Percentiles rank a stretch among this genome's conserved stretches.
Evolutionary conservation across 169 alveolate genomes (phyloP).

Genomic region (Plasmodium coatneyi): DNA sequence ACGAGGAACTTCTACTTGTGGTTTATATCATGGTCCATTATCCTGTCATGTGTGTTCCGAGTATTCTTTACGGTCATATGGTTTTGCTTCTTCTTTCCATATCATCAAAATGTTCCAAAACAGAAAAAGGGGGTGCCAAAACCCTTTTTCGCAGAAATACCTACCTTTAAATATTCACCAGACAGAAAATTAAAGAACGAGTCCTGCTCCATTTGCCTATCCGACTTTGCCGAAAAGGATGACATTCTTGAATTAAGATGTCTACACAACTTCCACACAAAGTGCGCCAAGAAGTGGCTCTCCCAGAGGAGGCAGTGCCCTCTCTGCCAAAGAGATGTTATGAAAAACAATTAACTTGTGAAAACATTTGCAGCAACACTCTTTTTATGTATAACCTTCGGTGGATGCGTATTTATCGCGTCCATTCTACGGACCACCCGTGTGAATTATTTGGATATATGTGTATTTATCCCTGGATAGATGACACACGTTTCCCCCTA

Average conservation of each 20-base stretch:
- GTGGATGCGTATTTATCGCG: not conserved
- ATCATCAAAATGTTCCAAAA: slow-evolving; percentile 69
- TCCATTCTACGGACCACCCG: not conserved
- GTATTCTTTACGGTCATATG: slow-evolving; percentile 68
- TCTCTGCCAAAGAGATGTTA: slow-evolving; percentile 78
- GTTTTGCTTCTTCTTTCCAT: slow-evolving; percentile 74
- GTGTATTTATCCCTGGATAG: not conserved
- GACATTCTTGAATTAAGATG: slow-evolving; percentile 77
- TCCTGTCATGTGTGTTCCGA: slow-evolving; percentile 61
- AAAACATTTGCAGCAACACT: not conserved
- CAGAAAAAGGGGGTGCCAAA: slow-evolving; percentile 71
- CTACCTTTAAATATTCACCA: slow-evolving; percentile 63
- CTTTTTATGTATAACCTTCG: not conserved
- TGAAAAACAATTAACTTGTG: slow-evolving; percentile 15
- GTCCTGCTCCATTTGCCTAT: slow-evolving; percentile 83
- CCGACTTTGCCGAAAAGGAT: slow-evolving; percentile 78
- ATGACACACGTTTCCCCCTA: not conserved
- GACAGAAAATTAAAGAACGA: slow-evolving; percentile 55
- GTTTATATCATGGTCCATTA: slow-evolving; percentile 73
- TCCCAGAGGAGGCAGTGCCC: slow-evolving; percentile 81
- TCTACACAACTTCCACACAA: slow-evolving; percentile 81
- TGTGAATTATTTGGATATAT: slow-evolving; percentile 1
- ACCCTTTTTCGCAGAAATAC: slow-evolving; percentile 43
- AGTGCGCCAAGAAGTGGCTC: slow-evolving; percentile 83
- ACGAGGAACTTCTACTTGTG: slow-evolving; percentile 62